Base-by-base conservation (phyloP, 2,329 filamentous ascomycete genomes). In the Sporothrix schenckii region DNA sequence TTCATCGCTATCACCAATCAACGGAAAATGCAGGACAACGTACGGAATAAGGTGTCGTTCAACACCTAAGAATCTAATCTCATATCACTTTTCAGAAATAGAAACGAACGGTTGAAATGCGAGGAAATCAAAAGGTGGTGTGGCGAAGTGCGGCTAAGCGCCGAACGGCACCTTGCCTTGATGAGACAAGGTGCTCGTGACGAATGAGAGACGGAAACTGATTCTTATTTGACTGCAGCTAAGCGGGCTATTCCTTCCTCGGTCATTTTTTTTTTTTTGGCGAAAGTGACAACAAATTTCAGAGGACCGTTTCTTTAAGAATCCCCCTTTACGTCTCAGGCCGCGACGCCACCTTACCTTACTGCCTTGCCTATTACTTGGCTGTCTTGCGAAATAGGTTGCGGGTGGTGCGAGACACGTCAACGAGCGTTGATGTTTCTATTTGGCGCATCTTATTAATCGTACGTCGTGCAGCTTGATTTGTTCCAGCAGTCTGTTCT, bases 171-270 rank as follows among this genome's bases (percentile, higher is more conserved):
- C 19, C 54, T 27, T 44, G 14, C 52, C 34, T 49, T 19, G 56
- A 70, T 65, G 69, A 49, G 24, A n/a, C 41, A 24, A 58, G 16
- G 24, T 56, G 16, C 58, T n/a, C 50, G n/a, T 27, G 24, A 44
- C 69, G 69, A 71, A 71, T 71, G 44, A 50, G 66, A 71, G 56
- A 39, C 69, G 41, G 65, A 30, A 63, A 19, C 69, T 24, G 47
- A 27, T 3, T 13, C 41, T 41, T 65, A 7, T 21, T 65, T 50
- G 21, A 34, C 61, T 65, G 61, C 24, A 65, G 61, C 61, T 65
- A 50, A 49, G 19, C 44, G 21, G 61, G 24, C 24, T 65, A 44
- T n/a, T n/a, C 44, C 61, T 50, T 49, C 44, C 30, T 21, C n/a
- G 7, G 34, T 47, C 13, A 61, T 6, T 58, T 34, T 34, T 9